A percentile compares a stretch with the other conserved stretches of the same genome.
Evolutionary conservation across 2,329 filamentous ascomycete species (phyloP).

Genomic region (Cryphonectria carpinicola): DNA sequence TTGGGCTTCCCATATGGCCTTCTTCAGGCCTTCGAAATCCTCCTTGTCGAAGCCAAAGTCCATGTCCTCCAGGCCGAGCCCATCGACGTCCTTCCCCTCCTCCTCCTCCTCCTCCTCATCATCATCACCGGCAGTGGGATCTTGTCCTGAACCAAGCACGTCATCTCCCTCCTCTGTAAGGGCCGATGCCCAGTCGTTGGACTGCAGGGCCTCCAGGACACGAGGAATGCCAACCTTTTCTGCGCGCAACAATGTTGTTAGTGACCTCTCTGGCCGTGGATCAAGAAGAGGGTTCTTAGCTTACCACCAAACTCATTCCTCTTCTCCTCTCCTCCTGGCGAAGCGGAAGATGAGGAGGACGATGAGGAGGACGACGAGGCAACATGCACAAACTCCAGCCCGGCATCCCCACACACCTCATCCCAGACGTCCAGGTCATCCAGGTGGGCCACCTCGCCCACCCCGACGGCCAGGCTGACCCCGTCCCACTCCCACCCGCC

Average conservation of each 20-base stretch:
- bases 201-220: conserved; percentile 63
- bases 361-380: background rate
- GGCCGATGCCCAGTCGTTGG: conserved; percentile 64
- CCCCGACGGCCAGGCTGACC: conserved; percentile 61
- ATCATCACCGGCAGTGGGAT: conserved; percentile 27
- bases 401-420: conserved; percentile 58
- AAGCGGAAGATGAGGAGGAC: background rate
- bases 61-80: conserved; percentile 51
- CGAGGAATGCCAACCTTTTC: conserved; percentile 64
- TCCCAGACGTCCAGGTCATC: conserved; percentile 63
- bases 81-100: conserved; percentile 36
- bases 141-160: conserved; percentile 26
- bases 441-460: conserved; percentile 44
- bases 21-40: conserved; percentile 56
- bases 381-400: conserved; percentile 66
- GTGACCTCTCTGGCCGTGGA: background rate
- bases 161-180: conserved; percentile 39
- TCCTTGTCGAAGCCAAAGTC: conserved; percentile 56
- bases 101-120: conserved; percentile 30
- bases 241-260: conserved; percentile 32
- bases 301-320: conserved; percentile 64
- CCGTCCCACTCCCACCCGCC: conserved; percentile 69
- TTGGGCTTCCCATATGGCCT: conserved; percentile 54
- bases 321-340: conserved; percentile 39
- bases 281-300: conserved; percentile 26